Evolutionary conservation across 2,329 filamentous ascomycete species (phyloP), one percentile per base, ranked within the genome.

Genomic region (Arthroderma sp.): DNA sequence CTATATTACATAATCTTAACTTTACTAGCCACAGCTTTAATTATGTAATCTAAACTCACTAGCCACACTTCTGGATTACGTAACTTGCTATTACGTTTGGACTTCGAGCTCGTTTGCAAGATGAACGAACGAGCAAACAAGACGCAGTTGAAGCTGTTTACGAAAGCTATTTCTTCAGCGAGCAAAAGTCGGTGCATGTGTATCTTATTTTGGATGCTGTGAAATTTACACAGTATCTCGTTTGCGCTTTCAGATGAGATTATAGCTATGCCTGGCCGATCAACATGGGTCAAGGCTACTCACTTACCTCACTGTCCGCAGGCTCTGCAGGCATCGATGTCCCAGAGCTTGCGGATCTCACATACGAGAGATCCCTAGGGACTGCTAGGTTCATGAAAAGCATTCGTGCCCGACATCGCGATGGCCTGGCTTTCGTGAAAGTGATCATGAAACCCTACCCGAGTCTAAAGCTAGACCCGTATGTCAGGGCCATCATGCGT

Each of bases 301-400:
- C 91, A 61, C 83, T 95, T 66, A 88, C 90, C 56, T 91, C 90
- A 68, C 87, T 94, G 63, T 93, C 90, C 56, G 88, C 89, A 61
- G 93, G 91, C 69, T 87, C 89, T 56, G 91, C 91, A 58, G 89
- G 90, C 65, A 95, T 98, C 71, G 91, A 98, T 71, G 83, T 94
- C 28, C 87, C 91, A 39, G 91, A 98, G 76, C 82, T 98, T 43
- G 82, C 87, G 44, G 93, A 97, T 68, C 77, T 97, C 59, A 83
- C 86, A 38, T 95, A 96, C 74, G 93, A 98, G 73, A 90, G 87
- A 73, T 89, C 89, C 37, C 82, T 98, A 67, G 91, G 91, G 52
- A 89, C 87, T 63, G 90, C 89, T 23, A 84, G 93, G 38, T 96
- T 98, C 67, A 93, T 98, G 85, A 96, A 97, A 73, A 93, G 88